phyloP scores from a whole-genome alignment of 2,329 filamentous ascomycete species.

The Dactylellina sp. region DNA sequence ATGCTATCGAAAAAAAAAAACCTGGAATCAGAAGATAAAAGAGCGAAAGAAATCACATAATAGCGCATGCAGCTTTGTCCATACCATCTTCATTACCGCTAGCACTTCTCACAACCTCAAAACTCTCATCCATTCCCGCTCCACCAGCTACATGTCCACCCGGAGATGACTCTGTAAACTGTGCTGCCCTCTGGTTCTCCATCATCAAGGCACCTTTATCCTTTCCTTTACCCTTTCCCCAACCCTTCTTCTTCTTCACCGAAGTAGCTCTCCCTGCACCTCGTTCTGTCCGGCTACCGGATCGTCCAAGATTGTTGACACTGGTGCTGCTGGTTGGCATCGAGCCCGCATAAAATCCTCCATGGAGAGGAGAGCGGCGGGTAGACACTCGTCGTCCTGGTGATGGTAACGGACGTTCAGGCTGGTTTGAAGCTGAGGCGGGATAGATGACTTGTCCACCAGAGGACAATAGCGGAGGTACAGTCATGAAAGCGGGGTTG shows the following conservation, averaged over 20 bases:
- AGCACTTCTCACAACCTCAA: constrained; percentile 42
- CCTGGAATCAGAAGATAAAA: not conserved
- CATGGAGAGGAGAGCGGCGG: constrained; percentile 46
- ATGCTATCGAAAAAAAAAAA: not conserved
- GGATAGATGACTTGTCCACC: constrained; percentile 9
- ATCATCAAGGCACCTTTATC: constrained; percentile 42
- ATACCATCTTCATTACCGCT: constrained; percentile 28
- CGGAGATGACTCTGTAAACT: not conserved
- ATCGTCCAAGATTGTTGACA: constrained; percentile 48
- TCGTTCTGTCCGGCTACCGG: constrained; percentile 57
- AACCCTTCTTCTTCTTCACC: constrained; percentile 57
- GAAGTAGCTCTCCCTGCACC: constrained; percentile 59
- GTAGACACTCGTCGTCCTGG: constrained; percentile 39
- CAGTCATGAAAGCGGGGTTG: constrained; percentile 46
- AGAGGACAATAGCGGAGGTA: constrained; percentile 11
- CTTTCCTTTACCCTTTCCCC: constrained; percentile 47
- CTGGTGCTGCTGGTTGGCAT: constrained; percentile 46
- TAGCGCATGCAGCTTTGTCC: constrained; percentile 37
- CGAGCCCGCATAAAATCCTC: constrained; percentile 40
- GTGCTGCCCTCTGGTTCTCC: constrained; percentile 33
- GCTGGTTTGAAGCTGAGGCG: constrained; percentile 11
- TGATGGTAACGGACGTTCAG: constrained; percentile 43
- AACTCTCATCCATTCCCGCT: constrained; percentile 49
- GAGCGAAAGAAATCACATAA: constrained; percentile 28
- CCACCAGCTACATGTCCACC: constrained; percentile 40